Evolutionary conservation across 2,329 filamentous ascomycete genomes (phyloP), one percentile per base, ranked within the genome.

Genomic region (Pseudocercospora eumusae): DNA sequence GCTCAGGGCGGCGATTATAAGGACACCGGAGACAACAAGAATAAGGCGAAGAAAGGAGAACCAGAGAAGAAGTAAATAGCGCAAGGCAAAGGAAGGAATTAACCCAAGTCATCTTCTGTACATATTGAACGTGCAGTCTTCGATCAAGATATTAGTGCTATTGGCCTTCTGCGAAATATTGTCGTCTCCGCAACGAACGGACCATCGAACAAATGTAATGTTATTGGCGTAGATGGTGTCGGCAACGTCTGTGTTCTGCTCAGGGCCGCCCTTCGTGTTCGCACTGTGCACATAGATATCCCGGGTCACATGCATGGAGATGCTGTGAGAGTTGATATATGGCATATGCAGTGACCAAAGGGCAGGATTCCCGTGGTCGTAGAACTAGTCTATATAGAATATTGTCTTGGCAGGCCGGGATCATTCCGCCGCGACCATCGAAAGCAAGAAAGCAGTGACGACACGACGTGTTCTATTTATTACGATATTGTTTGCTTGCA

Each of bases 101-200:
- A 23, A 25, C 1, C 4, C 20, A 25, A 13, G 9, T 6, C 5
- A 47, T 47, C 44, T 47, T 15, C 44, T 47, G 18, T 47, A 18
- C 15, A 11, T 47, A 5, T 10, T 21, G 4, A 85, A 84, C 3
- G 74, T 75, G 54, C 74, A 78, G 69, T 86, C 77, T 23, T 78
- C 75, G 59, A 86, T 76, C 31, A 71, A 69, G 53, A 87, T 82
- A 64, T 86, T 82, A 18, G 80, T 84, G 47, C 78, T 82, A 68
- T 87, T 86, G 28, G 77, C 80, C 70, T 86, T 86, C 49, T 81
- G 68, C 0, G 81, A 79, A 56, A 87, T 82, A 63, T 77, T 78
- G 66, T 84, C 83, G 69, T 85, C 82, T 20, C 82, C 82, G 59
- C 83, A 83, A 63, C 77, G 76, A 1, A 85, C 78, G 1, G 72